Evolutionary conservation across 2,329 filamentous ascomycete genomes (phyloP).

Genomic region (Stagonosporopsis cucurbitacearum): DNA sequence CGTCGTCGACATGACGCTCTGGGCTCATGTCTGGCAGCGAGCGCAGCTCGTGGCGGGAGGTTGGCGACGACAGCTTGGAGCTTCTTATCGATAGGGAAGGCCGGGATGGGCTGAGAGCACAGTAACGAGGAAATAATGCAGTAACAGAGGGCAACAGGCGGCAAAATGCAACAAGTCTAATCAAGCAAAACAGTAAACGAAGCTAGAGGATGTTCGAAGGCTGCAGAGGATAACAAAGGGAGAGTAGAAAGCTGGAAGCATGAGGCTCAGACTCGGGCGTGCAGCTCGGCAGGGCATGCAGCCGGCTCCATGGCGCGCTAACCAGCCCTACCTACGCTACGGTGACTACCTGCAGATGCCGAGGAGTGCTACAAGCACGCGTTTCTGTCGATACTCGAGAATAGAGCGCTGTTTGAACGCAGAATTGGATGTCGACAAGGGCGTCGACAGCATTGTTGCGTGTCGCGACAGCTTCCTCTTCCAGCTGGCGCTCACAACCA

Average conservation of each 20-base stretch:
- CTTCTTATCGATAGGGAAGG: slow-evolving; percentile 30
- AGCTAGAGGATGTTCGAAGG: not conserved
- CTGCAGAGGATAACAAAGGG: not conserved
- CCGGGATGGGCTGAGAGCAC: not conserved
- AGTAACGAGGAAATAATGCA: not conserved
- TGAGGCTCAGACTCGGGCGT: slow-evolving; percentile 11
- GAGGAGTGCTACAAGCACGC: not conserved
- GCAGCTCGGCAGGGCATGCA: slow-evolving; percentile 3
- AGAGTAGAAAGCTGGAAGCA: slow-evolving; percentile 12
- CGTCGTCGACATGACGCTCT: slow-evolving; percentile 29
- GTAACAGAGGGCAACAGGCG: not conserved
- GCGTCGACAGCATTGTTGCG: not conserved
- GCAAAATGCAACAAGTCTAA: not conserved
- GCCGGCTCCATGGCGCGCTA: slow-evolving; percentile 10
- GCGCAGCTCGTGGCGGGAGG: slow-evolving; percentile 44
- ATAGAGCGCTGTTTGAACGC: too few relatives aligned
- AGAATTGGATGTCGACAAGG: too few relatives aligned
- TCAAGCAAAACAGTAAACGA: not conserved
- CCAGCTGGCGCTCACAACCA: slow-evolving; percentile 6
- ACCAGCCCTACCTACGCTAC: slow-evolving; percentile 16
- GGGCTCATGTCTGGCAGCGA: slow-evolving; percentile 36
- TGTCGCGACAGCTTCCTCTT: slow-evolving; percentile 6
- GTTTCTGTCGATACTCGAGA: not conserved
- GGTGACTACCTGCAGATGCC: not conserved
- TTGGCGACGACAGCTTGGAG: slow-evolving; percentile 33